A percentile compares a stretch with the other conserved stretches of the same genome.
phyloP scores from a whole-genome alignment of 331 rosid genomes.

The Stylosanthes scabra region DNA sequence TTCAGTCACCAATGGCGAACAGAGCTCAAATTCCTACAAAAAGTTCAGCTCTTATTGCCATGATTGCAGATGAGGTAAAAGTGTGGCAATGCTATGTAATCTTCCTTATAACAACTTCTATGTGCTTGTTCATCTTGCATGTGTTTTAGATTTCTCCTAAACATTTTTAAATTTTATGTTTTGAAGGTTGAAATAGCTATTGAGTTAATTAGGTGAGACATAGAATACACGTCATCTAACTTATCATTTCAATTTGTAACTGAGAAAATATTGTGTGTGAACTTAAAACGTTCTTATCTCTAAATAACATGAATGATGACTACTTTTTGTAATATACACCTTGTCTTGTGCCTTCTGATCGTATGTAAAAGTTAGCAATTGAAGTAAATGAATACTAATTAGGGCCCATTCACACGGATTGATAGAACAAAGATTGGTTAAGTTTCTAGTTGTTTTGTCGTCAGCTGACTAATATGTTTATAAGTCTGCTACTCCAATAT shows the following conservation, averaged over 20 bases:
- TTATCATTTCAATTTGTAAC: constrained; percentile 9
- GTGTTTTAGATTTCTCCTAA: neutral
- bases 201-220: neutral
- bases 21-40: constrained; percentile 61
- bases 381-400: neutral
- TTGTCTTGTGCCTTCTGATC: neutral
- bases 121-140: neutral
- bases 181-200: constrained; percentile 21
- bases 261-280: neutral
- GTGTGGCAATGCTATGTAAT: neutral
- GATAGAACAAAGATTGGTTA: no score
- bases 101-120: neutral
- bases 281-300: constrained; percentile 1
- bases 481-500: neutral
- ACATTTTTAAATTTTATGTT: constrained; percentile 14
- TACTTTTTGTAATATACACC: neutral
- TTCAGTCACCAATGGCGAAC: constrained; percentile 68
- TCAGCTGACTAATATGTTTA: neutral
- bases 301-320: constrained; percentile 4
- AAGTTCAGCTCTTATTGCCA: constrained; percentile 83
- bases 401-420: neutral
- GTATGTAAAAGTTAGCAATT: neutral
- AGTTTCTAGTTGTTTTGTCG: neutral
- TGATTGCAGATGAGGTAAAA: constrained; percentile 95
- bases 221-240: constrained; percentile 6